A percentile compares a stretch with the other conserved stretches of the same genome.
phyloP scores from a whole-genome alignment of 148 eudicot genomes.

The Camellia lanceoleosa region DNA sequence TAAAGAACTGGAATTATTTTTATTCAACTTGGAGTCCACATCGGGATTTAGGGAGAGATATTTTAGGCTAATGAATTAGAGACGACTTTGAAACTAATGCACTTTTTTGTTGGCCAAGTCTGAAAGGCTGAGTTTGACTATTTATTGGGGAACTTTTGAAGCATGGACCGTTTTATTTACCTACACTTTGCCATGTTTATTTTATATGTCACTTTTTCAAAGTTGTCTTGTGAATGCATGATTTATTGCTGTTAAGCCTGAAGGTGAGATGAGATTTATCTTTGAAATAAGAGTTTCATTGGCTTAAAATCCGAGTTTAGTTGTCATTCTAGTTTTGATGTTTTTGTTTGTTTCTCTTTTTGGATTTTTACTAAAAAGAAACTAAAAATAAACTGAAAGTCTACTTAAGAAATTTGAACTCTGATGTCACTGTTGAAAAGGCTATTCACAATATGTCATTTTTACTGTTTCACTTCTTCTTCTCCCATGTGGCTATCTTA shows the following conservation, averaged over 20 bases:
- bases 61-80: background rate
- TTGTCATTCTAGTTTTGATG: background rate
- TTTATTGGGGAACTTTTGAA: background rate
- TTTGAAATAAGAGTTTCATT: constrained; percentile 1
- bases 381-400: background rate
- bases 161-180: background rate
- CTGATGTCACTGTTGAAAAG: background rate
- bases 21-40: no score
- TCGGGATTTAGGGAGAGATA: background rate
- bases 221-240: background rate
- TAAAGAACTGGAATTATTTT: no score
- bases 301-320: background rate
- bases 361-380: background rate
- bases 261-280: background rate
- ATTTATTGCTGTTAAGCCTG: background rate
- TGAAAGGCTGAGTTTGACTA: background rate
- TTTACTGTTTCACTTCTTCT: background rate
- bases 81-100: background rate
- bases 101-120: background rate
- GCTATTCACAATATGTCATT: constrained; percentile 4
- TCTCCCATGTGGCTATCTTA: constrained; percentile 13
- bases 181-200: background rate
- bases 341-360: background rate
- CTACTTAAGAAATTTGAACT: background rate
- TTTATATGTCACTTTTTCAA: background rate